These are phyloP conservation scores for Phlegmacium glaucopus DNA, from an alignment of 768 basidiomycete genomes.

Conservation along the genomic window DNA sequence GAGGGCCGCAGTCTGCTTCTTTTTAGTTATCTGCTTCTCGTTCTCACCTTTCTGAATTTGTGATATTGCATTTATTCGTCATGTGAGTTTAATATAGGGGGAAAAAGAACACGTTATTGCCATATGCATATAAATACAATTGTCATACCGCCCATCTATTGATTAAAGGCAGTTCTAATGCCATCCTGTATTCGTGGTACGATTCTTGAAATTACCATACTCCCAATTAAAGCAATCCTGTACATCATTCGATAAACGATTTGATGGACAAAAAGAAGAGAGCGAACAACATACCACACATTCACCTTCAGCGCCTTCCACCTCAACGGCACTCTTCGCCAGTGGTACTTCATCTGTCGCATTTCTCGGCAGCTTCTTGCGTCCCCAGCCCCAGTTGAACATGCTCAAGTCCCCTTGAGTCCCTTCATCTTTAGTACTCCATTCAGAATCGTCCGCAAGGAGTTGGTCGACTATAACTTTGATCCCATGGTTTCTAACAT, in stretches of 20 bases:
- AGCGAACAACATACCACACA: constrained; percentile 52
- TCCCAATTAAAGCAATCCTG: constrained; percentile 79
- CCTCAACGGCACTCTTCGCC: constrained; percentile 36
- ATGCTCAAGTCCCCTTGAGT: constrained; percentile 3
- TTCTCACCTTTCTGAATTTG: no score
- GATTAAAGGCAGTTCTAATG: no score
- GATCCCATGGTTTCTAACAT: constrained; percentile 69
- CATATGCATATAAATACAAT: no score
- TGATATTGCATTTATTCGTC: no score
- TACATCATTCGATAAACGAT: constrained; percentile 2
- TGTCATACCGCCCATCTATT: no score
- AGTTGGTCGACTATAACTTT: constrained; percentile 57
- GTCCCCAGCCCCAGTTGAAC: constrained; percentile 20
- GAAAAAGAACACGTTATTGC: no score
- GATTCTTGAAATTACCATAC: constrained; percentile 34
- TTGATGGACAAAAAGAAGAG: background rate
- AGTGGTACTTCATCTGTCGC: constrained; percentile 7
- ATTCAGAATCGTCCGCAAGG: constrained; percentile 16
- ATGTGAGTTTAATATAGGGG: no score
- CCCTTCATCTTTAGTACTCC: constrained; percentile 5
- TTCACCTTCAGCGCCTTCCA: constrained; percentile 47
- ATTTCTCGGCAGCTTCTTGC: constrained; percentile 5
- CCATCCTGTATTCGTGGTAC: background rate
- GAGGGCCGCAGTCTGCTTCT: no score
- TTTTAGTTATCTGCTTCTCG: no score